A percentile compares a stretch with the other conserved stretches of the same genome.
phyloP scores from a whole-genome alignment of 441 rosid species.

The Erodium trifolium region DNA sequence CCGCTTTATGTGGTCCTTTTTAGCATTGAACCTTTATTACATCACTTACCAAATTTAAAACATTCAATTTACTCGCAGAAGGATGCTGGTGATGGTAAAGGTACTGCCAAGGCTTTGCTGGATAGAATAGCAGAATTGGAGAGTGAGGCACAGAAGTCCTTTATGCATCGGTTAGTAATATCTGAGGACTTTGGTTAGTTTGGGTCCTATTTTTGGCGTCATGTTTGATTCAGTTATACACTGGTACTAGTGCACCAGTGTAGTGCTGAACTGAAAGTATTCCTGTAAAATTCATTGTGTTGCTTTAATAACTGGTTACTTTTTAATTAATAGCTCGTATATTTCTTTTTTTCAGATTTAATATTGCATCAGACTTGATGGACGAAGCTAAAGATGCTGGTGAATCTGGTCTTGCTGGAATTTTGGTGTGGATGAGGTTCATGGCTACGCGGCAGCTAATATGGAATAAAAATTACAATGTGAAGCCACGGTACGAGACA shows the following conservation, averaged over 20 bases:
- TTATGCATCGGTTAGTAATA: slow-evolving; percentile 87
- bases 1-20: neutral
- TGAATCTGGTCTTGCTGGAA: slow-evolving; percentile 76
- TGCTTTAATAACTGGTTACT: slow-evolving; percentile 2
- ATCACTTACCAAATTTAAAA: slow-evolving; percentile 14
- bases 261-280: neutral
- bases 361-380: slow-evolving; percentile 87
- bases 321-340: slow-evolving; percentile 14
- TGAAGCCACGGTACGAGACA: slow-evolving; percentile 79
- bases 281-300: slow-evolving; percentile 2
- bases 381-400: slow-evolving; percentile 71
- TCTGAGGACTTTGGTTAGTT: slow-evolving; percentile 12
- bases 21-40: slow-evolving; percentile 1
- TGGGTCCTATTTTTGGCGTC: neutral
- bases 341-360: slow-evolving; percentile 46
- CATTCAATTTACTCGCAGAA: slow-evolving; percentile 25
- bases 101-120: slow-evolving; percentile 72
- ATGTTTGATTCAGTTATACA: neutral
- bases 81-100: slow-evolving; percentile 75
- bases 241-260: neutral
- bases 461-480: slow-evolving; percentile 99
- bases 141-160: slow-evolving; percentile 95
- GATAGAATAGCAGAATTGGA: slow-evolving; percentile 73
- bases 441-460: slow-evolving; percentile 97
- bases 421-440: slow-evolving; percentile 99